phyloP scores from a whole-genome alignment of 441 rosid species.

The Euphorbia corollata region DNA sequence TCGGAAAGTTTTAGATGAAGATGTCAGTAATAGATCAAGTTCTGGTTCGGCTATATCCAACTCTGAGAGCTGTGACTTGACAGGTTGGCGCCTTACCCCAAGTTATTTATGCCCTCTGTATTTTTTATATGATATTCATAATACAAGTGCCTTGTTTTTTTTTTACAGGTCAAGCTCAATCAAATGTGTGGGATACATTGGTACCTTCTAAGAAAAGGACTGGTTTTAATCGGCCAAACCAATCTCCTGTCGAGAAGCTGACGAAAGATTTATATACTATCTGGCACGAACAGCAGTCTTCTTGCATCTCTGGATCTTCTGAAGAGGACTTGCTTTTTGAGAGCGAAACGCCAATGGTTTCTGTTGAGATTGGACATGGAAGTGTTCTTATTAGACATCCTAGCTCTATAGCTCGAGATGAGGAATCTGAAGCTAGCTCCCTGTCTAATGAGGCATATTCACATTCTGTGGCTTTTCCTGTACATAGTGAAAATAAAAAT shows the following conservation, averaged over 20 bases:
- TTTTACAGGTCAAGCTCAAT: constrained; percentile 70
- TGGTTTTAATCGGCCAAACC: constrained; percentile 71
- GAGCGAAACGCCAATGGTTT: constrained; percentile 84
- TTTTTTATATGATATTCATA: background rate
- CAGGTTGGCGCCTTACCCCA: constrained; percentile 42
- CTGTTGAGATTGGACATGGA: constrained; percentile 98
- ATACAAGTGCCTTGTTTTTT: constrained; percentile 8
- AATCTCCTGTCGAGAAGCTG: constrained; percentile 85
- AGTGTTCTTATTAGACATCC: constrained; percentile 88
- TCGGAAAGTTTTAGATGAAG: constrained; percentile 62
- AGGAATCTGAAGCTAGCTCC: constrained; percentile 97
- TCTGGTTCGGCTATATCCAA: constrained; percentile 96
- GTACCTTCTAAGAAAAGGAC: constrained; percentile 91
- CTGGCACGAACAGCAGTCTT: constrained; percentile 85
- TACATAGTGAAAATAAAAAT: constrained; percentile 32
- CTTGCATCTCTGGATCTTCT: constrained; percentile 77
- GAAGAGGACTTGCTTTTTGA: constrained; percentile 90
- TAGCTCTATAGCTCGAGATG: constrained; percentile 71
- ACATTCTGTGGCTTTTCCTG: constrained; percentile 36
- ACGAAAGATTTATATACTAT: constrained; percentile 75
- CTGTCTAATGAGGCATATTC: constrained; percentile 74
- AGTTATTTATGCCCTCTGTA: too few species aligned
- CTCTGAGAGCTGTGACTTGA: constrained; percentile 92
- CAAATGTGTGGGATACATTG: constrained; percentile 77
- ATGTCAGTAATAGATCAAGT: constrained; percentile 82